Evolutionary conservation across 305 asterid genomes (phyloP), one percentile per base, ranked within the genome.

Genomic region (Fraxinus angustifolia): DNA sequence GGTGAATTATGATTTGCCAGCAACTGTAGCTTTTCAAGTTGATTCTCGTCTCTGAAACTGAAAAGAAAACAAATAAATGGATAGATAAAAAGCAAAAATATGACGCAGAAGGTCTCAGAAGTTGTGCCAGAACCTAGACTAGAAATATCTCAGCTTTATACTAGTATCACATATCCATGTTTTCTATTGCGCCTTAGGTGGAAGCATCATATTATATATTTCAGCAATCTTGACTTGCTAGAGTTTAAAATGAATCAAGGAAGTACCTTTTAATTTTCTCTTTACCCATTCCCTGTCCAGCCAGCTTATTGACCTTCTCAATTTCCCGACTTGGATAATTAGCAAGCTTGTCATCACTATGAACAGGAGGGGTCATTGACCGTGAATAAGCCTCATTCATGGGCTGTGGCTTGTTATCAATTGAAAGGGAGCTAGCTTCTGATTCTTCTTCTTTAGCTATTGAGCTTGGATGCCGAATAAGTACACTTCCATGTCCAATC

Each of bases 401-500:
- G 58, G 80, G 73, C 70, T 82, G 89, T 42, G 75, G 92, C 91
- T 94, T 93, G 85, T 93, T 90, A 80, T 96, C 97, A 87, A 92
- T 87, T 2, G 98, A 93, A 84, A 92, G 91, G 78, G 98, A 96
- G 89, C 98, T 96, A 82, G 96, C 98, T 93, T 96, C 99, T 28
- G 99, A 94, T 89, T 96, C 99, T 85, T 96, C 99, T 78, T 96
- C 99, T 82, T 94, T 88, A 85, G 90, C 89, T 80, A 90, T 86
- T 73, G 97, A 86, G 85, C 78, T 90, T 3, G 99, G 99, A 89
- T 94, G 97, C 84, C 98, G 87, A 86, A 96, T 94, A 73, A 96
- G 99, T 48, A 96, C 95, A 92, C 97, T 96, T 79, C 99, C 99
- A 88, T 96, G 99, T 62, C 99, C 98, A 84, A 95, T 87, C 92